These are phyloP conservation scores for Grosmannia serpens DNA, from an alignment of 2,329 filamentous ascomycete species.

Conservation along the genomic window DNA sequence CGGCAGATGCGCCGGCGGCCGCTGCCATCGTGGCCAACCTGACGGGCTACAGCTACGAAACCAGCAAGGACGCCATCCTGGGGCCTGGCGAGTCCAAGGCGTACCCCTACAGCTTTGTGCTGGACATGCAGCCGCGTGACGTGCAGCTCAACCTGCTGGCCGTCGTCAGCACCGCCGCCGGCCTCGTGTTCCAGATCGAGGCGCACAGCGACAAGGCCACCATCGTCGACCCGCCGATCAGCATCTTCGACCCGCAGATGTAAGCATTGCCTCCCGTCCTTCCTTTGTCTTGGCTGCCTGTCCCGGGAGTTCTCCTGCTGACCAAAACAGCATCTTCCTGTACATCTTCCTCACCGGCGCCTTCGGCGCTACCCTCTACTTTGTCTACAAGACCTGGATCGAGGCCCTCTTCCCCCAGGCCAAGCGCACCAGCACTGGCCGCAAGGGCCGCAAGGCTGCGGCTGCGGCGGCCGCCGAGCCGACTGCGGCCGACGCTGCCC, in stretches of 20 bases:
- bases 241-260: slow-evolving; percentile 26
- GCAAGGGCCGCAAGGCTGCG: slow-evolving; percentile 53
- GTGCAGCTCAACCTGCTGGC: slow-evolving; percentile 67
- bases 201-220: slow-evolving; percentile 74
- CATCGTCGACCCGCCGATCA: slow-evolving; percentile 44
- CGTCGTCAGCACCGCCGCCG: slow-evolving; percentile 53
- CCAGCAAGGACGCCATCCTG: slow-evolving; percentile 50
- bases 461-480: slow-evolving; percentile 34
- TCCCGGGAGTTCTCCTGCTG: not conserved
- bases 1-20: slow-evolving; percentile 31
- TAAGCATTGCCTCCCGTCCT: slow-evolving; percentile 33
- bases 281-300: not conserved
- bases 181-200: slow-evolving; percentile 61
- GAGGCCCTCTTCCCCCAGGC: slow-evolving; percentile 89
- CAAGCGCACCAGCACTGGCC: slow-evolving; percentile 51
- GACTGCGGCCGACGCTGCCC: slow-evolving; percentile 15
- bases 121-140: slow-evolving; percentile 89
- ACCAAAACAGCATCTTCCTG: slow-evolving; percentile 69
- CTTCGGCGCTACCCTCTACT: slow-evolving; percentile 77
- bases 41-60: slow-evolving; percentile 62
- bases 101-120: slow-evolving; percentile 73
- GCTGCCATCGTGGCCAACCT: slow-evolving; percentile 69
- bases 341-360: slow-evolving; percentile 77
- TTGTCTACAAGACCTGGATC: slow-evolving; percentile 98
- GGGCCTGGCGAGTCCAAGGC: slow-evolving; percentile 55